A percentile compares a stretch with the other conserved stretches of the same genome.
Conservation (phyloP, 2,329 filamentous ascomycete species). For the Fonsecaea nubica region DNA sequence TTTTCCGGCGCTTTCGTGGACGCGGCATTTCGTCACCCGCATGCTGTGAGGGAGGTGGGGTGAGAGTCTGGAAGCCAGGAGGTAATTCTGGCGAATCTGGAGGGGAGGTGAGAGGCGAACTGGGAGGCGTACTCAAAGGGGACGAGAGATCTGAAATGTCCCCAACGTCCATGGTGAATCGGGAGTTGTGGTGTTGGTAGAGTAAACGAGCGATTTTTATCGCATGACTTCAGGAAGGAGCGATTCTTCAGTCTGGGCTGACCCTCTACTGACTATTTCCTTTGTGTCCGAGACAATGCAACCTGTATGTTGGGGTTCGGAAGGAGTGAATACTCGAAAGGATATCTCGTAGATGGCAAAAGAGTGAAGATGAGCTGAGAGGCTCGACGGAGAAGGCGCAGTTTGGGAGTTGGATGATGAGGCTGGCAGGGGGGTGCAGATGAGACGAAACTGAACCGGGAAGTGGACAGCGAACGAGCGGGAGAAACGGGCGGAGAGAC, state of each 20-base stretch:
- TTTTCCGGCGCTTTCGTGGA: constrained; percentile 75
- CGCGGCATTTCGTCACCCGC: constrained; percentile 70
- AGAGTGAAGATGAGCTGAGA: constrained; percentile 24
- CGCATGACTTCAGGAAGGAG: constrained; percentile 31
- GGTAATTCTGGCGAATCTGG: constrained; percentile 50
- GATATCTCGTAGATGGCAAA: neutral
- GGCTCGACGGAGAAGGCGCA: constrained; percentile 4
- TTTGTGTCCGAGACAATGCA: neutral
- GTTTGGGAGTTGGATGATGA: constrained; percentile 24
- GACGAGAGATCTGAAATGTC: constrained; percentile 36
- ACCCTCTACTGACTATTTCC: neutral
- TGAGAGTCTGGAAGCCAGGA: constrained; percentile 47
- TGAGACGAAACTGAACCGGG: constrained; percentile 14
- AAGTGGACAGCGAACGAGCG: constrained; percentile 7
- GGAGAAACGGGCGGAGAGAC: constrained; percentile 4
- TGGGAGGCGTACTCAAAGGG: constrained; percentile 42
- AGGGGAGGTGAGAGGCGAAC: constrained; percentile 52
- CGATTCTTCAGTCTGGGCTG: neutral
- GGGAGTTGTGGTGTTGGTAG: constrained; percentile 16
- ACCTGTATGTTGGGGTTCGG: neutral
- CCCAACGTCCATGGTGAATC: constrained; percentile 33
- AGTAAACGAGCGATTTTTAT: constrained; percentile 27
- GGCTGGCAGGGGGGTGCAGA: constrained; percentile 21
- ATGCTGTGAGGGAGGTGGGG: constrained; percentile 53
- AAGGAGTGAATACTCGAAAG: constrained; percentile 1